Conservation (phyloP, 169 alveolate species). For the Pseudocohnilembus persalinus region DNA sequence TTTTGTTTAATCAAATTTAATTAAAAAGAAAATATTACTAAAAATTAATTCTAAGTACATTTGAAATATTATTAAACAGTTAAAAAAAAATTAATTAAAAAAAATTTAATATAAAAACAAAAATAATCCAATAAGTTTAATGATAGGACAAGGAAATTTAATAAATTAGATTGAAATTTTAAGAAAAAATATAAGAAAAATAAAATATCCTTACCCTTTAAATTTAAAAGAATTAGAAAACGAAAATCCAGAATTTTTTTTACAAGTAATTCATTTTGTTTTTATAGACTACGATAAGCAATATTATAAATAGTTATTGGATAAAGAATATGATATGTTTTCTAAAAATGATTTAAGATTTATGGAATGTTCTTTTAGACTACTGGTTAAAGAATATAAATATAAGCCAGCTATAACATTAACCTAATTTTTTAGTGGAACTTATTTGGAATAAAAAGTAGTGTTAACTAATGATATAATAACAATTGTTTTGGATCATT, state of each 20-base stretch:
- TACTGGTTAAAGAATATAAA: conserved; percentile 15
- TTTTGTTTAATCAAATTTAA: too few species aligned
- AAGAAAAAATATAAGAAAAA: too few species aligned
- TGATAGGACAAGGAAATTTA: too few species aligned
- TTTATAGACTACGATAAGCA: conserved; percentile 15
- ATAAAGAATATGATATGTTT: conserved; percentile 28
- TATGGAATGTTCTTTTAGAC: conserved; percentile 19
- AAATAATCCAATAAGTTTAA: too few species aligned
- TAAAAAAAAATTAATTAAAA: too few species aligned
- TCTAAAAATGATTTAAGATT: conserved; percentile 40
- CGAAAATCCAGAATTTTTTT: conserved; percentile 18
- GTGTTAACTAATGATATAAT: background rate
- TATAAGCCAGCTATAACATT: conserved; percentile 23
- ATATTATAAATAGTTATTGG: conserved; percentile 22
- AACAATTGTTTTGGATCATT: background rate
- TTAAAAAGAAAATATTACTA: too few species aligned
- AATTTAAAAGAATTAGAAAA: conserved; percentile 9
- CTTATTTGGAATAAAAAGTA: conserved; percentile 29
- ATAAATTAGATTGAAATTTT: too few species aligned
- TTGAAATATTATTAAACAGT: too few species aligned
- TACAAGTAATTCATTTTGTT: conserved; percentile 20
- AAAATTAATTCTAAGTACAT: too few species aligned
- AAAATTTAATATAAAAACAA: too few species aligned
- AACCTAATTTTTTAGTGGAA: conserved; percentile 13
- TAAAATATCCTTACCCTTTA: conserved; percentile 1